These are phyloP conservation scores for Coemansia sp. DNA, from an alignment of 192 early-diverging fungal genomes.

Conservation along the genomic window DNA sequence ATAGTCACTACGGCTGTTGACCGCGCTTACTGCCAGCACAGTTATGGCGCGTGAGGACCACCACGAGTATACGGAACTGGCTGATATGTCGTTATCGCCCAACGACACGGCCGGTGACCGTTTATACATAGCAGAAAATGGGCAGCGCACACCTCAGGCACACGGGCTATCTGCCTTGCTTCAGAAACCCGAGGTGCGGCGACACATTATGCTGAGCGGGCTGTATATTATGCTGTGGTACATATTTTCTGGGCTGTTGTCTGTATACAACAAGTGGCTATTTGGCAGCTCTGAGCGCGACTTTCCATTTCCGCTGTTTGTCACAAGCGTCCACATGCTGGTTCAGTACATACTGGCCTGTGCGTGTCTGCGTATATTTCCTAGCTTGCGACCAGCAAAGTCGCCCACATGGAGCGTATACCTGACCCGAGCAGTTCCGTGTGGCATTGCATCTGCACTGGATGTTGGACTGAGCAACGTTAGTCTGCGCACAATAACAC, in stretches of 20 bases:
- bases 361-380: slow-evolving; percentile 60
- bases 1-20: not conserved
- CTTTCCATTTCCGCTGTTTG: slow-evolving; percentile 87
- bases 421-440: slow-evolving; percentile 75
- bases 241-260: slow-evolving; percentile 67
- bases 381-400: slow-evolving; percentile 61
- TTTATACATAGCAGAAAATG: slow-evolving; percentile 1
- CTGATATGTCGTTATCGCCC: slow-evolving; percentile 21
- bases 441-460: slow-evolving; percentile 82
- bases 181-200: slow-evolving; percentile 24
- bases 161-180: slow-evolving; percentile 18
- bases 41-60: slow-evolving; percentile 14
- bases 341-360: slow-evolving; percentile 72
- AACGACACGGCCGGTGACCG: slow-evolving; percentile 11
- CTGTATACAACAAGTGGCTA: slow-evolving; percentile 93
- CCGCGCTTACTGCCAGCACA: not conserved
- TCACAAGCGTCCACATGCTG: slow-evolving; percentile 79
- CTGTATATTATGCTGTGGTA: slow-evolving; percentile 61
- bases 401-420: slow-evolving; percentile 60
- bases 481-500: slow-evolving; percentile 80
- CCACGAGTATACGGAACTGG: slow-evolving; percentile 49
- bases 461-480: slow-evolving; percentile 91
- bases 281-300: slow-evolving; percentile 78
- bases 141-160: not conserved
- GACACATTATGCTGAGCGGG: slow-evolving; percentile 32